phyloP scores from a whole-genome alignment of 2,329 filamentous ascomycete species.

The Clarireedia hainanense region DNA sequence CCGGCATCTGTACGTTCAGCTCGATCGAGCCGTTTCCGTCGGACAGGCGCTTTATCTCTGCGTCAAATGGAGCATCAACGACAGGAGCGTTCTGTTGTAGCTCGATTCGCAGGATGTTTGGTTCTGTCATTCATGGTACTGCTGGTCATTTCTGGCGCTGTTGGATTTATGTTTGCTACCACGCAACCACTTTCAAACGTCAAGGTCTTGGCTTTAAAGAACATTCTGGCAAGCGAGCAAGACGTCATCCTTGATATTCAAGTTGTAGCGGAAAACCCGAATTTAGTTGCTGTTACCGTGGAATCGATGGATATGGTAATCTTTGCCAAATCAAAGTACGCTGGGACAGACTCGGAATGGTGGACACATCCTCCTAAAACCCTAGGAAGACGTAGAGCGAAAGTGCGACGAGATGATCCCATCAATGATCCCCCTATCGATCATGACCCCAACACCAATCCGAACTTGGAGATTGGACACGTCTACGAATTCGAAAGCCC shows the following conservation, averaged over 20 bases:
- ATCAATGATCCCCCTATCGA: conserved; percentile 37
- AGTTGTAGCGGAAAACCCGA: conserved; percentile 85
- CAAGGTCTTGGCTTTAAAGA: conserved; percentile 70
- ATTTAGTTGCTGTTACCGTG: conserved; percentile 80
- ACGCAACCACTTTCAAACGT: conserved; percentile 81
- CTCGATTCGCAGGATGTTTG: conserved; percentile 77
- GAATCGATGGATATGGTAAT: conserved; percentile 83
- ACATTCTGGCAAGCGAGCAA: conserved; percentile 87
- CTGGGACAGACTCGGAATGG: conserved; percentile 56
- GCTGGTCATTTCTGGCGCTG: conserved; percentile 73
- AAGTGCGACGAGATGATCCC: conserved; percentile 23
- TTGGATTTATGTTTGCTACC: conserved; percentile 84
- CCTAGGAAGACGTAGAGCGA: conserved; percentile 29
- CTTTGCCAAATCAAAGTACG: conserved; percentile 88
- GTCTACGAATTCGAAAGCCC: conserved; percentile 83
- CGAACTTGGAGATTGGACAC: conserved; percentile 86
- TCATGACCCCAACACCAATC: conserved; percentile 55
- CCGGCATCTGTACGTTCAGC: conserved; percentile 50
- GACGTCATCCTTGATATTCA: conserved; percentile 91
- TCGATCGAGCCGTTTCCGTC: conserved; percentile 47
- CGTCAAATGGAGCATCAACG: conserved; percentile 68
- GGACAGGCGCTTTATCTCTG: conserved; percentile 47
- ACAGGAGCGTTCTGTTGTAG: conserved; percentile 53
- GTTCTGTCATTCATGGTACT: conserved; percentile 76
- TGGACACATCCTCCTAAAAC: conserved; percentile 37